Percentiles rank a stretch among this genome's conserved stretches.
These are phyloP conservation scores for Trametopsis cervina DNA, from an alignment of 768 basidiomycete genomes.

Conservation along the genomic window DNA sequence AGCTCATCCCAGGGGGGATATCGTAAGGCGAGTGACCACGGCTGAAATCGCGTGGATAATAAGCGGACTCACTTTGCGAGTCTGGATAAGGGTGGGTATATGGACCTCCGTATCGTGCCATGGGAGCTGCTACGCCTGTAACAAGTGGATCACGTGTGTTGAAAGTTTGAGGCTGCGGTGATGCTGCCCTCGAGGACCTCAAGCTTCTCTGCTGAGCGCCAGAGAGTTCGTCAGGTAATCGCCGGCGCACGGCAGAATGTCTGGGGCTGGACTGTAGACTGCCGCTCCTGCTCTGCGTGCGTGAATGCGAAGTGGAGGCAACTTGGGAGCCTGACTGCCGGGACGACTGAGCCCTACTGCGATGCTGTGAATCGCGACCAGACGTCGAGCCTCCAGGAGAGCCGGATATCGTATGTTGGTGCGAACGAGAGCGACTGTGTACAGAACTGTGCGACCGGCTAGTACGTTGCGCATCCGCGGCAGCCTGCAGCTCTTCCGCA, in stretches of 20 bases:
- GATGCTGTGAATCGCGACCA: slow-evolving; percentile 26
- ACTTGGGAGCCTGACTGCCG: slow-evolving; percentile 18
- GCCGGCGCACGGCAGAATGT: slow-evolving; percentile 28
- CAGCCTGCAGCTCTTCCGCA: slow-evolving; percentile 46
- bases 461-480: slow-evolving; percentile 34
- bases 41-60: too few species aligned
- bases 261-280: slow-evolving; percentile 47
- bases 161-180: slow-evolving; percentile 10
- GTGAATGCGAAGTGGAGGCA: slow-evolving; percentile 36
- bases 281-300: slow-evolving; percentile 36
- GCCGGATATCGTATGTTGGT: slow-evolving; percentile 9
- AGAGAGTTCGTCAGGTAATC: slow-evolving; percentile 34
- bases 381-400: slow-evolving; percentile 22
- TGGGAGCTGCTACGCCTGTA: too few species aligned
- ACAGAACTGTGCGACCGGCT: slow-evolving; percentile 17
- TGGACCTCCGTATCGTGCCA: too few species aligned
- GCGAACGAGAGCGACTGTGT: slow-evolving; percentile 20
- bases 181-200: slow-evolving; percentile 9
- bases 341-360: slow-evolving; percentile 30
- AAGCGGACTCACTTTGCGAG: too few species aligned
- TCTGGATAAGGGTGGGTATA: too few species aligned
- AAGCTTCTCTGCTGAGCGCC: slow-evolving; percentile 4
- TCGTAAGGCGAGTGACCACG: too few species aligned
- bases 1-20: too few species aligned
- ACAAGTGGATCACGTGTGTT: too few species aligned